phyloP scores from a whole-genome alignment of 805 yeast genomes.

The Zygosaccharomyces lentus region DNA sequence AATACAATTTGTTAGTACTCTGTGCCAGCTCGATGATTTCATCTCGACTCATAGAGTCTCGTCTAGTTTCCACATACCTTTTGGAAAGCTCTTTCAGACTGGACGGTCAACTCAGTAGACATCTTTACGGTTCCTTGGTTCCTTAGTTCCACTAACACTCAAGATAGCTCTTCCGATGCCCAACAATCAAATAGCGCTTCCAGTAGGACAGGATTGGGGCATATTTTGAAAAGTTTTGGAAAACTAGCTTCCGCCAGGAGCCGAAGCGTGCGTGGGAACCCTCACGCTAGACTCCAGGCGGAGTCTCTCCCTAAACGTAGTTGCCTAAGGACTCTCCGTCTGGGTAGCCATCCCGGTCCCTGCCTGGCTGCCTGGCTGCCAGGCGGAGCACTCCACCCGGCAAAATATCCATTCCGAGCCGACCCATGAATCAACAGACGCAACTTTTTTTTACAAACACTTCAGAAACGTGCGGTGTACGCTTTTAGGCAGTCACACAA shows the following conservation, averaged over 20 bases:
- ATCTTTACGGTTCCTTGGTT: conserved; percentile 49
- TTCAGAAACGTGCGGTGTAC: too few species aligned
- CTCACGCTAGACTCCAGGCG: neutral
- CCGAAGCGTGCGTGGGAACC: conserved; percentile 1
- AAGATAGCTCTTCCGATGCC: conserved; percentile 6
- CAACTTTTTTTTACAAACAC: too few species aligned
- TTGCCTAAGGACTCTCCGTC: neutral
- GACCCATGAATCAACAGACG: neutral
- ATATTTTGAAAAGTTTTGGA: conserved; percentile 15
- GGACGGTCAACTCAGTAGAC: conserved; percentile 99
- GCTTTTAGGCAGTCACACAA: too few species aligned
- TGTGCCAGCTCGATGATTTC: neutral
- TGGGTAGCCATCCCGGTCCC: neutral
- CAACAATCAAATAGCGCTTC: conserved; percentile 6
- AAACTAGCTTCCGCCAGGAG: conserved; percentile 2
- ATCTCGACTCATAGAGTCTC: neutral
- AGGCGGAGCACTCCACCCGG: neutral
- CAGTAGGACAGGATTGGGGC: neutral
- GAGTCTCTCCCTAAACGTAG: too few species aligned
- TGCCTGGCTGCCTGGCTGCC: neutral
- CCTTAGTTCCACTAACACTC: conserved; percentile 21
- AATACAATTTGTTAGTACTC: conserved; percentile 4
- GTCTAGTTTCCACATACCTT: conserved; percentile 62
- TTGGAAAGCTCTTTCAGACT: conserved; percentile 99
- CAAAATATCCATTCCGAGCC: neutral